These are phyloP conservation scores for Rhodotorula sp. DNA, from an alignment of 1,284 basidiomycete species.

Conservation along the genomic window DNA sequence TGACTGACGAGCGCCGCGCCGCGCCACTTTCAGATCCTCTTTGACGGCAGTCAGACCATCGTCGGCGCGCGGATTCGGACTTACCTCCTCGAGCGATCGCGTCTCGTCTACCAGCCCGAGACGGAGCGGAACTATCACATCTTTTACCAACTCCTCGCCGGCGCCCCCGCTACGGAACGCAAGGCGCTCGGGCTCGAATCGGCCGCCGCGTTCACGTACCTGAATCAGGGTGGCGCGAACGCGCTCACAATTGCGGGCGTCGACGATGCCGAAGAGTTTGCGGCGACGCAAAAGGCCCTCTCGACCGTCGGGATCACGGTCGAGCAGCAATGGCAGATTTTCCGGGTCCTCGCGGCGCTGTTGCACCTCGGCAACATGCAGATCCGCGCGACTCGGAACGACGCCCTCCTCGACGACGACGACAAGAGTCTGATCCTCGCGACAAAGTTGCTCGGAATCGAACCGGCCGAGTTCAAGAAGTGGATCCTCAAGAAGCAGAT, in stretches of 20 bases:
- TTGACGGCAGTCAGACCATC: slow-evolving; percentile 91
- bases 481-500: slow-evolving; percentile 99
- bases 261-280: slow-evolving; percentile 94
- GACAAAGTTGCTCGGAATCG: slow-evolving; percentile 85
- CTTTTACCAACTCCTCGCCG: slow-evolving; percentile 98
- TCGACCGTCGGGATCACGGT: slow-evolving; percentile 96
- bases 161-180: slow-evolving; percentile 89
- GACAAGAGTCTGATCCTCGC: slow-evolving; percentile 78
- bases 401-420: slow-evolving; percentile 79
- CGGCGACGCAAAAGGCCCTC: slow-evolving; percentile 86
- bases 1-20: not conserved
- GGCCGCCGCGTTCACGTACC: slow-evolving; percentile 78
- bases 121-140: slow-evolving; percentile 99
- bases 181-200: slow-evolving; percentile 92
- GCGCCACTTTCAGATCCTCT: slow-evolving; percentile 68
- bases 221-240: slow-evolving; percentile 90
- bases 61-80: slow-evolving; percentile 97
- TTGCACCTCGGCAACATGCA: slow-evolving; percentile 96
- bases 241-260: slow-evolving; percentile 79
- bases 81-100: slow-evolving; percentile 93
- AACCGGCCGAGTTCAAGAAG: slow-evolving; percentile 92
- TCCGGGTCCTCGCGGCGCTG: slow-evolving; percentile 86
- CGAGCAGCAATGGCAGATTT: slow-evolving; percentile 97
- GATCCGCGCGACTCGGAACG: slow-evolving; percentile 74
- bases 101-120: slow-evolving; percentile 94